A percentile compares a stretch with the other conserved stretches of the same genome.
phyloP scores from a whole-genome alignment of 164 flowering plant species.

The Kingdonia uniflora region DNA sequence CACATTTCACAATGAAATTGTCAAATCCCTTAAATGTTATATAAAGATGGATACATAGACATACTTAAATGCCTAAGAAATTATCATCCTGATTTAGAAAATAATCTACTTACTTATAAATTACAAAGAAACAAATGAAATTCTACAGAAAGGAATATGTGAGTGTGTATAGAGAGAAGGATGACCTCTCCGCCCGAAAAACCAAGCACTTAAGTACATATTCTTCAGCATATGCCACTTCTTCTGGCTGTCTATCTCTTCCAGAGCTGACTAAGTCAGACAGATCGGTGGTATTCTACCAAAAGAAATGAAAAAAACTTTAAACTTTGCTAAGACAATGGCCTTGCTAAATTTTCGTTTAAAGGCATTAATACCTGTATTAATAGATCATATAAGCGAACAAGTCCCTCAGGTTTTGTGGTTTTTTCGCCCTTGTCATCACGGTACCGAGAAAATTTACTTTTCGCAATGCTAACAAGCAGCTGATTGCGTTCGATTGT shows the following conservation, averaged over 20 bases:
- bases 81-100: too few species aligned
- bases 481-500: slow-evolving; percentile 90
- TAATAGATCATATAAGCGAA: slow-evolving; percentile 85
- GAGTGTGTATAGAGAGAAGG: slow-evolving; percentile 7
- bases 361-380: slow-evolving; percentile 46
- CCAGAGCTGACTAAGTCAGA: slow-evolving; percentile 93
- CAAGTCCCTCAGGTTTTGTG: slow-evolving; percentile 94
- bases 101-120: too few species aligned
- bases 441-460: slow-evolving; percentile 46
- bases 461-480: slow-evolving; percentile 65
- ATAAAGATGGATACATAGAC: too few species aligned
- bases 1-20: too few species aligned
- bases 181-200: slow-evolving; percentile 89
- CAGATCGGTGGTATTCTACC: slow-evolving; percentile 83
- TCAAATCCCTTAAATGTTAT: neutral
- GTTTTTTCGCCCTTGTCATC: slow-evolving; percentile 76
- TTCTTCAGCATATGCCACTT: slow-evolving; percentile 70
- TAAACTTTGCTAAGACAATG: too few species aligned
- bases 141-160: too few species aligned
- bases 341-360: too few species aligned
- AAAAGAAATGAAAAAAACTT: slow-evolving; percentile 10
- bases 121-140: too few species aligned
- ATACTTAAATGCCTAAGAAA: too few species aligned
- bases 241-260: slow-evolving; percentile 85
- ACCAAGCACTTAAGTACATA: slow-evolving; percentile 53